These are phyloP conservation scores for Phyllosticta citribraziliensis DNA, from an alignment of 2,329 filamentous ascomycete species.

Conservation along the genomic window DNA sequence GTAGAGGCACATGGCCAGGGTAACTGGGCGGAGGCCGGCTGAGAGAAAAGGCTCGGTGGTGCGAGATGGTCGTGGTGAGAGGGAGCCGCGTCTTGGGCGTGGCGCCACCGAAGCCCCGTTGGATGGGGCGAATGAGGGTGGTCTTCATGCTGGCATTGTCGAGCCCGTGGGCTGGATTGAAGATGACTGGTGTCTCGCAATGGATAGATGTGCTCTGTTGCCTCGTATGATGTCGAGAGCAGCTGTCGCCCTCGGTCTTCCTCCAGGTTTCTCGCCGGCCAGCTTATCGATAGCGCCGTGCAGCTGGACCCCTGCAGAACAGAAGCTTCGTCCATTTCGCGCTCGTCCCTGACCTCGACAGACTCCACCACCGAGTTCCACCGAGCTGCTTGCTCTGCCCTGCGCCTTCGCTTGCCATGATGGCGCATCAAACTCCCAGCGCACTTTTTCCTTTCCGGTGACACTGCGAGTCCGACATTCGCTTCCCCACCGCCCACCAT, in stretches of 20 bases:
- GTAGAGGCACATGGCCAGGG: slow-evolving; percentile 85
- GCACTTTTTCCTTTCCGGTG: background rate
- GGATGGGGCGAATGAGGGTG: slow-evolving; percentile 3
- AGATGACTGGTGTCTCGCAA: background rate
- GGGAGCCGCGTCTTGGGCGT: background rate
- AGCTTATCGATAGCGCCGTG: slow-evolving; percentile 1
- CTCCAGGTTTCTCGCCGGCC: no score
- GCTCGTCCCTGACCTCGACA: background rate
- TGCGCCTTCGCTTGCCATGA: background rate
- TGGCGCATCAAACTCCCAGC: background rate
- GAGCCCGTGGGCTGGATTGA: background rate
- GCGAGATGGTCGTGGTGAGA: background rate
- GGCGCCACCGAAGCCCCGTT: background rate
- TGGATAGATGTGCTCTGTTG: background rate
- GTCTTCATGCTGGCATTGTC: slow-evolving; percentile 6
- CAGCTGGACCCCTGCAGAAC: background rate
- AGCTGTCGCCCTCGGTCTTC: background rate
- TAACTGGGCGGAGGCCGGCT: slow-evolving; percentile 82
- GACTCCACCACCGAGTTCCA: background rate
- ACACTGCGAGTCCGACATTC: background rate
- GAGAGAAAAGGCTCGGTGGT: slow-evolving; percentile 55
- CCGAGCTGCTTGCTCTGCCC: background rate
- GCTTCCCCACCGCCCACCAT: background rate
- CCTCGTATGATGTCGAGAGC: background rate
- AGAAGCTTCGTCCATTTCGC: background rate